Conservation (phyloP, 805 yeast genomes). For the Schwanniomyces occidentalis region DNA sequence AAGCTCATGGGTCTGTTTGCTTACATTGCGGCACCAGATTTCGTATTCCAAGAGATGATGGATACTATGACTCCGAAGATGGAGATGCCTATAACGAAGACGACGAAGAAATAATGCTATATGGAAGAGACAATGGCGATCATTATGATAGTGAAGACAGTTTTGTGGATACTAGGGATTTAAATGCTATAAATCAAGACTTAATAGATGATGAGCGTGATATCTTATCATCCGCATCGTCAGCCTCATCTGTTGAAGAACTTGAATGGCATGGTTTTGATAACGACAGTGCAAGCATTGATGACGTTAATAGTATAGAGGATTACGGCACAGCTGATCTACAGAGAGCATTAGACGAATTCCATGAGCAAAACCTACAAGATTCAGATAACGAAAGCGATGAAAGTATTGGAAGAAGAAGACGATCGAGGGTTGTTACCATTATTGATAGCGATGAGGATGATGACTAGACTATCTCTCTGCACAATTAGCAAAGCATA, state of each 20-base stretch:
- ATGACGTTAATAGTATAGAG: constrained; percentile 7
- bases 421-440: constrained; percentile 16
- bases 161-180: constrained; percentile 28
- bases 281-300: constrained; percentile 5
- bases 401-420: constrained; percentile 7
- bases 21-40: constrained; percentile 65
- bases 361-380: constrained; percentile 16
- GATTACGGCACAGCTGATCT: constrained; percentile 14
- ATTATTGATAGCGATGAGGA: constrained; percentile 18
- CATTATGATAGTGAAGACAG: constrained; percentile 33
- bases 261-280: constrained; percentile 22
- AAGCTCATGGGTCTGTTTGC: constrained; percentile 65
- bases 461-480: constrained; percentile 11
- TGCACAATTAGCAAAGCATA: too few relatives aligned
- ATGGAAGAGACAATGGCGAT: constrained; percentile 14
- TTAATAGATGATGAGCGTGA: constrained; percentile 5
- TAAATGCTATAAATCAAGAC: constrained; percentile 23
- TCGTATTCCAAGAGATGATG: constrained; percentile 31
- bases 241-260: constrained; percentile 1
- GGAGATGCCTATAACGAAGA: constrained; percentile 38
- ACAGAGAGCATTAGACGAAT: constrained; percentile 25
- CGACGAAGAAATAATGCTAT: constrained; percentile 22
- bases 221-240: constrained; percentile 6
- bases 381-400: constrained; percentile 10
- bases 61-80: constrained; percentile 37